Percentiles rank a stretch among this genome's conserved stretches.
Conservation (phyloP, 2,329 filamentous ascomycete genomes). For the Xylogone sp. region DNA sequence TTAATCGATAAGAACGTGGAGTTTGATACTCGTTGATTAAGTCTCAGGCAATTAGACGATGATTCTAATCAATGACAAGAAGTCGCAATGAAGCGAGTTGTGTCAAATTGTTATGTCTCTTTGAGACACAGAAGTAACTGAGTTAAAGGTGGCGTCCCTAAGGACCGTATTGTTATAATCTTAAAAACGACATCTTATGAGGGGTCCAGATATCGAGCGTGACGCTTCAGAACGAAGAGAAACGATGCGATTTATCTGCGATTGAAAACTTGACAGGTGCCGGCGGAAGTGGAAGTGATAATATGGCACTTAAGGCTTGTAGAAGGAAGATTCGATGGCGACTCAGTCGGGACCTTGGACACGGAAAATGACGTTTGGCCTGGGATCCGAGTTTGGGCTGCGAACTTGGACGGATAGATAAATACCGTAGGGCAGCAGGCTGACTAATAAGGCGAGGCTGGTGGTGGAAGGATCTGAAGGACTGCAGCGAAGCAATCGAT, state of each 20-base stretch:
- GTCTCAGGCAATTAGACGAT: not conserved
- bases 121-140: conserved; percentile 10
- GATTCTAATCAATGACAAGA: not conserved
- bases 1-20: no score
- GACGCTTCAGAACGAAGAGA: not conserved
- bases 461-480: no score
- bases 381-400: no score
- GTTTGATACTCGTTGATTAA: no score
- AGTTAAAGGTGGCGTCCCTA: conserved; percentile 36
- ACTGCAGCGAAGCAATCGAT: no score
- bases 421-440: no score
- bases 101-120: no score
- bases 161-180: conserved; percentile 40
- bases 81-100: not conserved
- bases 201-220: conserved; percentile 16
- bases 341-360: no score
- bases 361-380: no score
- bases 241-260: conserved; percentile 2
- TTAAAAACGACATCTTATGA: conserved; percentile 20
- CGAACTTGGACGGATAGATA: no score
- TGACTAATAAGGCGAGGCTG: no score
- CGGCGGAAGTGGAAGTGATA: conserved; percentile 5
- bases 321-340: no score
- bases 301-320: not conserved
- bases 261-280: not conserved